phyloP scores from a whole-genome alignment of 495 filamentous ascomycete species.

The Neurospora sp. region DNA sequence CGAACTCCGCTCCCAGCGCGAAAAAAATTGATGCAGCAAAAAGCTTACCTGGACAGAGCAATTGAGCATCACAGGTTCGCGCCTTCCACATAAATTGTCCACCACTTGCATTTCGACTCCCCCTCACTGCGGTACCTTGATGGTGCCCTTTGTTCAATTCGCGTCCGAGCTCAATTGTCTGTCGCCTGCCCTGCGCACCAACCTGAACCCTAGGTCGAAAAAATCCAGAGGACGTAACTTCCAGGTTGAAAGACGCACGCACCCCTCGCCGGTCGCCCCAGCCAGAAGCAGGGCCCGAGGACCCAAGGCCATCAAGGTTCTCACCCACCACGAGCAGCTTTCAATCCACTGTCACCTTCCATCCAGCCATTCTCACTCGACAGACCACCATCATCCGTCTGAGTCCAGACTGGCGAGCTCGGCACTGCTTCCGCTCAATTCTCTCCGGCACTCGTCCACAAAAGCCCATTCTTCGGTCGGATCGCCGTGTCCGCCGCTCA shows the following conservation, averaged over 20 bases:
- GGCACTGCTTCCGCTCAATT: neutral
- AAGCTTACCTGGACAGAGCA: neutral
- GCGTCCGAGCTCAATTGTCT: neutral
- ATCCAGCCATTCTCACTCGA: neutral
- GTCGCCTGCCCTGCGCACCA: neutral
- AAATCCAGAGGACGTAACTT: neutral
- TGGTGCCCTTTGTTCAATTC: neutral
- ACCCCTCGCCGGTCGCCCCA: neutral
- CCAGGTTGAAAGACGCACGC: neutral
- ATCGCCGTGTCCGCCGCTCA: neutral
- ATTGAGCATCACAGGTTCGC: neutral
- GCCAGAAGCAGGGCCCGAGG: neutral
- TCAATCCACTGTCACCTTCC: neutral
- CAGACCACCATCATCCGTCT: neutral
- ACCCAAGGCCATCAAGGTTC: constrained; percentile 14
- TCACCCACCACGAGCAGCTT: constrained; percentile 6
- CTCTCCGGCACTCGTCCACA: neutral
- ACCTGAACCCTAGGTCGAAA: neutral
- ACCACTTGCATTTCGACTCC: neutral
- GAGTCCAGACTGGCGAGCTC: neutral
- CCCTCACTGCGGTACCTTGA: neutral
- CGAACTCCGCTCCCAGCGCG: neutral
- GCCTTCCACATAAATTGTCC: neutral
- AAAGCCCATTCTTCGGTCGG: neutral
- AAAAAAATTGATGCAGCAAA: neutral